Base-by-base conservation (phyloP, 2,329 filamentous ascomycete species). In the Chaetomiaceae sp. region DNA sequence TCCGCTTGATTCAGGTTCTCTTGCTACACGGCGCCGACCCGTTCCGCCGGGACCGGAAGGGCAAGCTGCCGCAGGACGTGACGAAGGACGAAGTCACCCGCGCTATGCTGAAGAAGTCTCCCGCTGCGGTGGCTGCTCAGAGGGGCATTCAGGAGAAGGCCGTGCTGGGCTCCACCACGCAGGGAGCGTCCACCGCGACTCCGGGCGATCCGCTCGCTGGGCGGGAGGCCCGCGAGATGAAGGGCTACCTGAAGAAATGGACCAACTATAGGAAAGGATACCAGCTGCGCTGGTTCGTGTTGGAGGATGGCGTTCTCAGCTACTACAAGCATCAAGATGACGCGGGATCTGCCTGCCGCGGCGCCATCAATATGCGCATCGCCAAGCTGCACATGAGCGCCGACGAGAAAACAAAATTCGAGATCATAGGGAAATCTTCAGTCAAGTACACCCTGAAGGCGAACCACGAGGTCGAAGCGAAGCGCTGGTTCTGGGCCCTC, bases 261-360 rank as follows among this genome's bases (percentile, higher is more conserved):
- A 98, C 93, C 38, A 98, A 98, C 64, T 98, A 98, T 64, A 90
- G 91, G 18, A 90, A 87, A 62, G 93, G 93, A 8, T 98, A 96
- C 70, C 95, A 98, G 69, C 67, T 98, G 53, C 78, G 93, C 50
- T 98, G 91, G 90, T 98, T 98, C 62, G 93, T 97, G 12, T 78
- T 98, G 8, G 93, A 98, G 63, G 93, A 98, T 62, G 93, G 93
- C 11, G 91, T 98, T 11, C 68, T 98, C 56, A 97, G 93, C 67
- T 98, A 98, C 70, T 98, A 97, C 72, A 98, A 98, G 69, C 88
- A 97, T 65, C 93, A 98, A 68, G 93, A 98, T 62, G 93, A 98
- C 64, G 88, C 89, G 26, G 93, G 90, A 19, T 95, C 89, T 42
- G 93, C 93, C 46, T 98, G 93, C 64, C 88, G 93, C 52, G 93